Evolutionary conservation across 75 land plant species (phyloP).

Genomic region (Sequoiadendron giganteum): DNA sequence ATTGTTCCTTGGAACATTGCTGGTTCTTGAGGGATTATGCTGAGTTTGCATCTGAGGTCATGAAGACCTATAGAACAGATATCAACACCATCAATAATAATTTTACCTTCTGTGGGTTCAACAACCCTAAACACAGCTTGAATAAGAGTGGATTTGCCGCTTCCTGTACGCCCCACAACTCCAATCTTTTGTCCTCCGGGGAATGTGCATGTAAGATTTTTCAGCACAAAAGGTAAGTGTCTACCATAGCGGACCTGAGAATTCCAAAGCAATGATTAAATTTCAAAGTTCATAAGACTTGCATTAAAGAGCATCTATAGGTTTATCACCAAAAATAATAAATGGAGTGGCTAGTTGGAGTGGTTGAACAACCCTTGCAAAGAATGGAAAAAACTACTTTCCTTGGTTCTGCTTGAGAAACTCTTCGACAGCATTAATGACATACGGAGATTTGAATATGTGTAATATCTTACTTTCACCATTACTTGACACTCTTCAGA

Average conservation of each 20-base stretch:
- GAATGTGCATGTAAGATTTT: slow-evolving; percentile 73
- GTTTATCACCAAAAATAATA: background rate
- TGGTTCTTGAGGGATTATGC: slow-evolving; percentile 96
- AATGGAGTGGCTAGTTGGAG: background rate
- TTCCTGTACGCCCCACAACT: slow-evolving; percentile 94
- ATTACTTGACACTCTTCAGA: background rate
- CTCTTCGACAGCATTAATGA: background rate
- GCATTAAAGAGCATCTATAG: background rate
- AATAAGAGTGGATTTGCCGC: slow-evolving; percentile 93
- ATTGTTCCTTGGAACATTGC: slow-evolving; percentile 90
- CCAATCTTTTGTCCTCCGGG: slow-evolving; percentile 88
- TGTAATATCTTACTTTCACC: background rate
- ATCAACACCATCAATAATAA: slow-evolving; percentile 77
- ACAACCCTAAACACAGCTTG: slow-evolving; percentile 90
- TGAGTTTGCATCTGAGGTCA: slow-evolving; percentile 75
- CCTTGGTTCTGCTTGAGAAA: background rate
- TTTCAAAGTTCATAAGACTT: background rate
- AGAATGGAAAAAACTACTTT: no score
- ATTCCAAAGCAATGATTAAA: background rate
- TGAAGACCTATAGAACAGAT: slow-evolving; percentile 80
- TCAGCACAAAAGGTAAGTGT: slow-evolving; percentile 77
- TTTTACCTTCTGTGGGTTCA: slow-evolving; percentile 78
- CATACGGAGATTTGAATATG: no score
- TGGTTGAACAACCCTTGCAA: background rate
- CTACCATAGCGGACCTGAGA: slow-evolving; percentile 79